Conservation (phyloP, 2,329 filamentous ascomycete species). For the Hirsutella thompsonii region DNA sequence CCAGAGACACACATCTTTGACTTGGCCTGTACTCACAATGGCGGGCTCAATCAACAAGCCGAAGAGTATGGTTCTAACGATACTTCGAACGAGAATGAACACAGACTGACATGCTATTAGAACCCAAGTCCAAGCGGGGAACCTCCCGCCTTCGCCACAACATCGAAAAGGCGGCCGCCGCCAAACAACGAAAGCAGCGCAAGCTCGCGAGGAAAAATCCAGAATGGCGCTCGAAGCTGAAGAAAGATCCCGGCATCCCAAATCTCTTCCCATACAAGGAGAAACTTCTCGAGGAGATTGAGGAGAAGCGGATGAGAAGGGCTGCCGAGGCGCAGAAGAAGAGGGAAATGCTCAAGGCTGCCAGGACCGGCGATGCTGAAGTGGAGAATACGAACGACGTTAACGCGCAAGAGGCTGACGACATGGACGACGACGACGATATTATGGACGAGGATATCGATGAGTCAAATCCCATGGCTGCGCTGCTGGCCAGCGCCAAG, state of each 20-base stretch:
- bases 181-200: constrained; percentile 81
- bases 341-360: constrained; percentile 59
- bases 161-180: constrained; percentile 82
- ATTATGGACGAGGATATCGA: constrained; percentile 53
- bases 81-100: neutral
- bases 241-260: constrained; percentile 96
- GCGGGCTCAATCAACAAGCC: constrained; percentile 42
- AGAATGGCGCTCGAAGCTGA: constrained; percentile 86
- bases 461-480: constrained; percentile 77
- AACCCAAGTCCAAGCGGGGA: constrained; percentile 88
- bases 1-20: neutral
- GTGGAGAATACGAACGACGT: constrained; percentile 30
- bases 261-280: constrained; percentile 98
- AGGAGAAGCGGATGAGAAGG: constrained; percentile 72
- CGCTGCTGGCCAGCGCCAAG: constrained; percentile 73
- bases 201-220: constrained; percentile 94
- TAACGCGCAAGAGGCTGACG: constrained; percentile 32
- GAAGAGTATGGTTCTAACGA: constrained; percentile 28
- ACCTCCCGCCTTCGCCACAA: constrained; percentile 86
- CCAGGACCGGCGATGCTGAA: constrained; percentile 37
- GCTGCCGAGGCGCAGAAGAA: constrained; percentile 62
- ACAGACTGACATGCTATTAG: constrained; percentile 28
- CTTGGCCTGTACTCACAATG: constrained; percentile 22
- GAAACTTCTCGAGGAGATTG: constrained; percentile 85
- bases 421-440: constrained; percentile 35